Conservation (phyloP, 805 yeast genomes). For the Candida incommunis region DNA sequence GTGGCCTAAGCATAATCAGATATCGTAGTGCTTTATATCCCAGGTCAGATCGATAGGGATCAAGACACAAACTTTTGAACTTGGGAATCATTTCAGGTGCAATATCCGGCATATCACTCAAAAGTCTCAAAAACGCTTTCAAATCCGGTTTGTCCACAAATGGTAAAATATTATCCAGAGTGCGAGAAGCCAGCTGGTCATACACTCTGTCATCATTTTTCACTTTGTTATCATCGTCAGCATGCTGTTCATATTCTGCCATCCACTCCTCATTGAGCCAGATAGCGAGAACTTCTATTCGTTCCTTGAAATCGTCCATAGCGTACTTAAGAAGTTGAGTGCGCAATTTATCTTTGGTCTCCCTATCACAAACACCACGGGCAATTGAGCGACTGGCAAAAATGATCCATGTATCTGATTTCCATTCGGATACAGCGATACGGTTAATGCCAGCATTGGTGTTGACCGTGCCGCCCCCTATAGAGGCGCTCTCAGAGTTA, state of each 20-base stretch:
- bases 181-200: conserved; percentile 50
- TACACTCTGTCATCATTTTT: conserved; percentile 26
- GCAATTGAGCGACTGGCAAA: conserved; percentile 67
- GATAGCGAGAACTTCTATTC: conserved; percentile 65
- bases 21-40: conserved; percentile 74
- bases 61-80: conserved; percentile 62
- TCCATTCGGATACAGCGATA: conserved; percentile 36
- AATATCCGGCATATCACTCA: conserved; percentile 78
- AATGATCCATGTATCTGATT: conserved; percentile 62
- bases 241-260: conserved; percentile 41
- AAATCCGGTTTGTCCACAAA: conserved; percentile 72
- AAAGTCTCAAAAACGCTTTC: conserved; percentile 62
- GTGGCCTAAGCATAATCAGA: conserved; percentile 82
- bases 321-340: conserved; percentile 60
- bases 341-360: conserved; percentile 39
- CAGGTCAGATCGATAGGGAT: conserved; percentile 66
- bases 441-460: conserved; percentile 11
- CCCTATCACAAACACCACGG: conserved; percentile 43
- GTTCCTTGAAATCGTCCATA: conserved; percentile 51
- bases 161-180: conserved; percentile 70
- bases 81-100: conserved; percentile 46
- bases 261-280: conserved; percentile 97
- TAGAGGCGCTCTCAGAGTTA: conserved; percentile 2
- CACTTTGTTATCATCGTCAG: conserved; percentile 17
- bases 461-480: conserved; percentile 5